Conservation (phyloP, 495 filamentous ascomycete species). For the Hypoxylon subgilvum region DNA sequence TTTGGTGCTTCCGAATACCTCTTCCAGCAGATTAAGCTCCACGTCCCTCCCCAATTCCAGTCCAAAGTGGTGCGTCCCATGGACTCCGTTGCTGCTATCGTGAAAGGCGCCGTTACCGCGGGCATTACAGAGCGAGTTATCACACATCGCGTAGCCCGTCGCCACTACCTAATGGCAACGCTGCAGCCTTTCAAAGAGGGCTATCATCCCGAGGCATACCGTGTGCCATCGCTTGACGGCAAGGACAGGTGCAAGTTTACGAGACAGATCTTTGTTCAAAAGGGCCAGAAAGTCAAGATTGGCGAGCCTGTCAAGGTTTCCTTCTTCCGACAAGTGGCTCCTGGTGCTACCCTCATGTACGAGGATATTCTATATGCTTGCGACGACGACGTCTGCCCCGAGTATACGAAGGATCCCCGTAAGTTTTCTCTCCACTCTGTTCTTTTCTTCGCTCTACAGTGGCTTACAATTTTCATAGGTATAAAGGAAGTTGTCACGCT, state of each 20-base stretch:
- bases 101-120: constrained; percentile 78
- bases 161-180: constrained; percentile 99
- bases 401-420: constrained; percentile 99
- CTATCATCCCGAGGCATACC: constrained; percentile 96
- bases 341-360: constrained; percentile 97
- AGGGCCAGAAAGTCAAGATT: constrained; percentile 98
- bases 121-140: constrained; percentile 97
- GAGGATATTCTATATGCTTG: constrained; percentile 98
- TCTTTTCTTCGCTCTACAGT: neutral
- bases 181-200: constrained; percentile 98
- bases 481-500: constrained; percentile 99
- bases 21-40: constrained; percentile 82
- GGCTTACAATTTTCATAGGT: constrained; percentile 61
- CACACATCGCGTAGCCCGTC: constrained; percentile 95
- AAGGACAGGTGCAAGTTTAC: constrained; percentile 99
- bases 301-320: constrained; percentile 98
- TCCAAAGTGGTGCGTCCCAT: constrained; percentile 78
- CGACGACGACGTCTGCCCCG: constrained; percentile 96
- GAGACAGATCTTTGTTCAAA: constrained; percentile 97
- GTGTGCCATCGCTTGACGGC: constrained; percentile 93
- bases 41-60: constrained; percentile 80
- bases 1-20: constrained; percentile 79
- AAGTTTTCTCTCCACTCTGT: constrained; percentile 58
- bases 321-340: constrained; percentile 97
- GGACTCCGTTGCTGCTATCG: constrained; percentile 78